These are phyloP conservation scores for Wilhelminamyces savonicus DNA, from an alignment of 805 yeast species.

Conservation along the genomic window DNA sequence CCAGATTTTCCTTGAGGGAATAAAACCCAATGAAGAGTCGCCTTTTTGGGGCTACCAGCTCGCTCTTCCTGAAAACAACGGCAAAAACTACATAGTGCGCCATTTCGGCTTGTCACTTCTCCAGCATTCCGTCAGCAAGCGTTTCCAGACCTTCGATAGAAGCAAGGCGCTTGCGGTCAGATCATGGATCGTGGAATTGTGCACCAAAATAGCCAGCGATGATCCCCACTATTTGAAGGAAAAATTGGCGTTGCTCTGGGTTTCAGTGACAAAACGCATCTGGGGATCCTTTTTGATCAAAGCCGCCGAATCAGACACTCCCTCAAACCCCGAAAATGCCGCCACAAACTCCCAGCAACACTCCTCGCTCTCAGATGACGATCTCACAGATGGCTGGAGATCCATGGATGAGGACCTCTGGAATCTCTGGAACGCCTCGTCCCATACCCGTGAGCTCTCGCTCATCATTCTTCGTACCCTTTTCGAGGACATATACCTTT, in stretches of 20 bases:
- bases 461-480: conserved; percentile 75
- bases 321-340: no score
- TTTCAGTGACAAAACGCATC: conserved; percentile 76
- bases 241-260: conserved; percentile 88
- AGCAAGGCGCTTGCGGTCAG: conserved; percentile 64
- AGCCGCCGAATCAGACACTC: no score
- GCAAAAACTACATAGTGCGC: conserved; percentile 62
- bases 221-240: conserved; percentile 92
- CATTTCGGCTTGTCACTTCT: conserved; percentile 85
- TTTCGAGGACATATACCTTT: conserved; percentile 86
- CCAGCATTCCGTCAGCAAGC: conserved; percentile 59
- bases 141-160: conserved; percentile 49
- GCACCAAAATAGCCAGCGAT: conserved; percentile 45
- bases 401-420: conserved; percentile 78
- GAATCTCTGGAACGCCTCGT: conserved; percentile 63
- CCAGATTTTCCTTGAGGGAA: conserved; percentile 61
- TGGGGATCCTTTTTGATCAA: conserved; percentile 76
- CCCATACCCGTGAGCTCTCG: conserved; percentile 67
- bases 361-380: conserved; percentile 35
- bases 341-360: no score
- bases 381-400: conserved; percentile 66
- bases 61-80: conserved; percentile 55
- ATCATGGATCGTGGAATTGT: conserved; percentile 78
- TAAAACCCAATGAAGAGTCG: conserved; percentile 73
- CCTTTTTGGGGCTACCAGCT: conserved; percentile 91